Base-by-base conservation (phyloP, 208 protist genomes). In the Vickermania ingenoplastis region DNA sequence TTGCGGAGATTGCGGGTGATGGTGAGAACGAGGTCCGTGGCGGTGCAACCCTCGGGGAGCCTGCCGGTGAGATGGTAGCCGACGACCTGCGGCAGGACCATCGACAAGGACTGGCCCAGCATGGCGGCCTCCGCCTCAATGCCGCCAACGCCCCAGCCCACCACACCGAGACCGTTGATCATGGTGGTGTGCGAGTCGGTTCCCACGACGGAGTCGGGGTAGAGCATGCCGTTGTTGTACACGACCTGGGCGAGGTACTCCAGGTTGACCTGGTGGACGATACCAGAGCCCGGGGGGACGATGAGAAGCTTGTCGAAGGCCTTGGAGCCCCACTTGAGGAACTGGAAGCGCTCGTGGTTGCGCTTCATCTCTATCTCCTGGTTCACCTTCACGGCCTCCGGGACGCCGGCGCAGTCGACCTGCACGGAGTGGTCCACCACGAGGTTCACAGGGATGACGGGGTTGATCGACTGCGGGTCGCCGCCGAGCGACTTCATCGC, bases 201-300 rank as follows among this genome's bases (percentile, higher is more conserved):
- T 53, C 97, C 97, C 41, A 98, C 96, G 51, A 98, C 79, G 53
- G 84, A 95, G 75, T 99, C 97, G n/a, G 97, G 96, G 77, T 98
- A 99, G 26, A 98, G 74, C 25, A 97, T 26, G 31, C 81, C 85
- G 24, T 94, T 68, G 66, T 98, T 87, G 66, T 98, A 97, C 31
- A 99, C 94, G 23, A 92, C 87, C 53, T 82, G 91, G 50, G 96
- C 95, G 45, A 98, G 81, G 80, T 98, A 97, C 67, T 98, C 96
- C 23, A 98, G 82, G 68, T 98, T 98, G 21, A 98, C 91, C 81
- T 98, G 97, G 62, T 98, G 97, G 29, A 98, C 96, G 86, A 98
- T 98, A 69, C 97, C 97, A 41, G 86, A 88, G 57, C 96, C 96
- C 23, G 97, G 97, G 31, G 97, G 97, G 25, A 98, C 95, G 65